Evolutionary conservation across 2,329 filamentous ascomycete genomes (phyloP).

Genomic region (Coniochaeta hoffmannii): DNA sequence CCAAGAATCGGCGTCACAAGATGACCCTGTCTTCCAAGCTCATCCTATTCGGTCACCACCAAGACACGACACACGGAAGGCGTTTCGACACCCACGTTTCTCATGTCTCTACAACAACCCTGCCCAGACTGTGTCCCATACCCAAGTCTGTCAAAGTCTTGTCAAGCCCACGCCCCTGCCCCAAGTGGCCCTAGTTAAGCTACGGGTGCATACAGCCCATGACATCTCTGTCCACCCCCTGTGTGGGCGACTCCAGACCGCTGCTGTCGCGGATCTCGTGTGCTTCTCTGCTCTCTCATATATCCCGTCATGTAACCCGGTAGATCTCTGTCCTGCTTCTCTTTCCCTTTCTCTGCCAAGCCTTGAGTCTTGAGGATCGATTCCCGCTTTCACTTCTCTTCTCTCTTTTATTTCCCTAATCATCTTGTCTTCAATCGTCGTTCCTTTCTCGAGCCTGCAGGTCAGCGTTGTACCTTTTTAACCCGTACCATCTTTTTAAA

Average conservation of each 20-base stretch:
- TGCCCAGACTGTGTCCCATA: not conserved
- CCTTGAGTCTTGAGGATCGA: not conserved
- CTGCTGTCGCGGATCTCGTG: not conserved
- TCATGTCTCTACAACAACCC: not conserved
- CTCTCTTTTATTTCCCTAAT: not conserved
- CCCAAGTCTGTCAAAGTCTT: not conserved
- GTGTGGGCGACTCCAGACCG: not conserved
- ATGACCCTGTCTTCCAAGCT: not conserved
- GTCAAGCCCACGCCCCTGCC: not conserved
- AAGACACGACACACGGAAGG: not conserved
- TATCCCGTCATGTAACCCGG: not conserved
- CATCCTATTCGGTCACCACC: not conserved
- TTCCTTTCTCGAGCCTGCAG: constrained; percentile 17
- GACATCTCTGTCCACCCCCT: not conserved
- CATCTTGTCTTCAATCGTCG: not conserved
- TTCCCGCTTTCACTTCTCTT: not conserved
- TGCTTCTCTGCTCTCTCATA: not conserved
- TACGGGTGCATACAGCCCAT: not conserved
- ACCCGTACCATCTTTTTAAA: constrained; percentile 6
- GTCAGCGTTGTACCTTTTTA: constrained; percentile 13
- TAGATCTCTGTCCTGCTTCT: not conserved
- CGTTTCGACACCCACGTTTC: constrained; percentile 1
- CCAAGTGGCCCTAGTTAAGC: not conserved
- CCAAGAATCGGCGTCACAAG: not conserved
- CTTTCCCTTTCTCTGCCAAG: not conserved